Percentiles rank a stretch among this genome's conserved stretches.
phyloP scores from a whole-genome alignment of 495 filamentous ascomycete species.

The Chaetomium fimeti region DNA sequence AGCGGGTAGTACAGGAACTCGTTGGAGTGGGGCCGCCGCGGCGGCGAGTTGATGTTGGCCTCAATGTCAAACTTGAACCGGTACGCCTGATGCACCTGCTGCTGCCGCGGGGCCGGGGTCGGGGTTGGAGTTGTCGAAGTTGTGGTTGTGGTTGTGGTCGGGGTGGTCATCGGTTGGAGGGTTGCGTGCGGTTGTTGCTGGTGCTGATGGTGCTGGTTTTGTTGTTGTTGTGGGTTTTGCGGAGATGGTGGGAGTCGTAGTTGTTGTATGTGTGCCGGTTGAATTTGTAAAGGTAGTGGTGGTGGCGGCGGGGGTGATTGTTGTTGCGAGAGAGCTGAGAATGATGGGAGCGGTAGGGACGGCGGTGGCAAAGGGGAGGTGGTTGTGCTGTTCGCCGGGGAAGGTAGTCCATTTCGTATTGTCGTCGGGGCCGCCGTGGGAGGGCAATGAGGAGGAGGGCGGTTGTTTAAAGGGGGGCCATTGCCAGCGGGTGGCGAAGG shows the following conservation, averaged over 20 bases:
- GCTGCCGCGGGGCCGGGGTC: slow-evolving; percentile 17
- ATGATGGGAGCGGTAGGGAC: not conserved
- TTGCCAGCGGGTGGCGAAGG: slow-evolving; percentile 19
- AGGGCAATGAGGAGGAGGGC: not conserved
- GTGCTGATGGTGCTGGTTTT: not conserved
- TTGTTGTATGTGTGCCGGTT: slow-evolving; percentile 6
- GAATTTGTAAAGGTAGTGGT: not conserved
- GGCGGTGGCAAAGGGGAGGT: slow-evolving; percentile 4
- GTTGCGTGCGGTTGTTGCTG: slow-evolving; percentile 19
- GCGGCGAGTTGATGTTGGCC: slow-evolving; percentile 48
- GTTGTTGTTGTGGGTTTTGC: not conserved
- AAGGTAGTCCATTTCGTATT: not conserved
- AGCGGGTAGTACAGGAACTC: slow-evolving; percentile 46
- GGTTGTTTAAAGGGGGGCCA: not conserved
- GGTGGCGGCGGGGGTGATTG: slow-evolving; percentile 3
- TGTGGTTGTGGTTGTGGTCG: not conserved
- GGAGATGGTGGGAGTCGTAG: not conserved
- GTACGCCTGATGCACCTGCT: slow-evolving; percentile 48
- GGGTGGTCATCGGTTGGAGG: slow-evolving; percentile 21
- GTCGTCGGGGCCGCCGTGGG: not conserved
- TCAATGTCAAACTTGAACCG: slow-evolving; percentile 52
- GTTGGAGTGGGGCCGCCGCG: slow-evolving; percentile 46
- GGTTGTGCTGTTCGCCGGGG: slow-evolving; percentile 1
- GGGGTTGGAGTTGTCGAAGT: slow-evolving; percentile 23
- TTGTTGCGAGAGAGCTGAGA: slow-evolving; percentile 1